Percentiles rank a stretch among this genome's conserved stretches.
These are phyloP conservation scores for Pleurostoma richardsiae DNA, from an alignment of 2,329 filamentous ascomycete species.

Conservation along the genomic window DNA sequence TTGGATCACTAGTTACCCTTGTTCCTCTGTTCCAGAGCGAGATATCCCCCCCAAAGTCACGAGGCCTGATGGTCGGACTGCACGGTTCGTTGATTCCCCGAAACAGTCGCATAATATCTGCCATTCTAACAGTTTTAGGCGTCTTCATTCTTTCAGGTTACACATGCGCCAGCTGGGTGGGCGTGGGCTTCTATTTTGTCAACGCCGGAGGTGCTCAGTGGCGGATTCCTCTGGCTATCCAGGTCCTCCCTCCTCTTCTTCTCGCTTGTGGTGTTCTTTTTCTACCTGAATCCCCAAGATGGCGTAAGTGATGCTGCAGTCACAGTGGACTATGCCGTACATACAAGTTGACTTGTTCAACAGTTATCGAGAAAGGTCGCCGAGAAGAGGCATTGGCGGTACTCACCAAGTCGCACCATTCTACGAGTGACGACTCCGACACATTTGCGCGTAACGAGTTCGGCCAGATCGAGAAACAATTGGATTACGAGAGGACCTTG, in stretches of 20 bases:
- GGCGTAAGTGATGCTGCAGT: conserved; percentile 8
- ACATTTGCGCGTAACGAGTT: too few relatives aligned
- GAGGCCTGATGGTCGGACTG: conserved; percentile 24
- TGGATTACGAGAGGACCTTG: too few relatives aligned
- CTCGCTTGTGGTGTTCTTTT: conserved; percentile 8
- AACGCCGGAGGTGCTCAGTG: conserved; percentile 13
- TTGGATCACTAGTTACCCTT: conserved; percentile 22
- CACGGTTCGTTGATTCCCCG: conserved; percentile 11
- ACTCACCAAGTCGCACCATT: too few relatives aligned
- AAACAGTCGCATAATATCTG: too few relatives aligned
- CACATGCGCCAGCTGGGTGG: conserved; percentile 15
- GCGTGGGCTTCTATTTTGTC: conserved; percentile 20
- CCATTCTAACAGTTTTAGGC: too few relatives aligned
- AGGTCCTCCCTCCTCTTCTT: conserved; percentile 10
- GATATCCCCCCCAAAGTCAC: conserved; percentile 20
- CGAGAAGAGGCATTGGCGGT: too few relatives aligned
- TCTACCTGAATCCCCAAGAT: conserved; percentile 16
- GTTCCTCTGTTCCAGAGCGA: conserved; percentile 27
- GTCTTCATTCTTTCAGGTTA: conserved; percentile 18
- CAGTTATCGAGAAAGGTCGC: too few relatives aligned
- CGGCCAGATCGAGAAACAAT: too few relatives aligned
- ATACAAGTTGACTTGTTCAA: too few relatives aligned
- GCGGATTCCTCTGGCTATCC: conserved; percentile 15
- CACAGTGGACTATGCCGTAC: too few relatives aligned
- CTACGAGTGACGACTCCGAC: too few relatives aligned